Base-by-base conservation (phyloP, 192 early-diverging fungal genomes). In the Pilaira anomala region DNA sequence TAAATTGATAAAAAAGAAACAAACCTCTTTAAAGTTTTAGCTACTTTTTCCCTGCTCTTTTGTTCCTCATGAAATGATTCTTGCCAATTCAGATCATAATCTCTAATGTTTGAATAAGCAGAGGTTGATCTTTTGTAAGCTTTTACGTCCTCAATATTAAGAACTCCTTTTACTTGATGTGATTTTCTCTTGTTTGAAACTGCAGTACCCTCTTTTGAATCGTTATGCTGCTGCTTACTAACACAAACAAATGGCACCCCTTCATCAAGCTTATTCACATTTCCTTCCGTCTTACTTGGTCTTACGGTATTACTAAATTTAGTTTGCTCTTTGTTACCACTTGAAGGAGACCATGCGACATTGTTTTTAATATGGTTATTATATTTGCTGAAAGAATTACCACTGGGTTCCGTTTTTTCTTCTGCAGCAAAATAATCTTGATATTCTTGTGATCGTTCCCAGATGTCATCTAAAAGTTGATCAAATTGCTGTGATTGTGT, bases 401-500 rank as follows among this genome's bases (percentile, higher is more conserved):
- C 11, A 36, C 33, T 36, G 11, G 6, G 33, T 29, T 28, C 53
- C 11, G 18, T 12, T 12, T 58, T 22, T 24, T 50, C 49, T 50
- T 24, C 39, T 18, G 56, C 56, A 13, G 39, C 56, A 58, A 58
- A 58, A 25, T 58, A 58, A 25, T 39, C 56, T 25, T 58, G 56
- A 22, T 58, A 58, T 58, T 58, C 56, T 21, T 58, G 33, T 24
- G 33, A 42, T 12, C 39, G n/a, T 13, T 58, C 56, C 39, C 33
- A 58, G 14, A 58, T 58, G 24, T 58, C 56, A 42, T 40, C 56
- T 11, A 58, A 39, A 7, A 58, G 36, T 14, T 58, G 21, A 36
- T 55, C 53, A 55, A 55, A 55, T 11, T 55, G 53, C 19, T 55
- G 53, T 33, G 53, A 55, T 55, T 55, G 53, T 11, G 53, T 55